Base-by-base conservation (phyloP, 2,329 filamentous ascomycete genomes). In the Zelopaecilomyces penicillatus region DNA sequence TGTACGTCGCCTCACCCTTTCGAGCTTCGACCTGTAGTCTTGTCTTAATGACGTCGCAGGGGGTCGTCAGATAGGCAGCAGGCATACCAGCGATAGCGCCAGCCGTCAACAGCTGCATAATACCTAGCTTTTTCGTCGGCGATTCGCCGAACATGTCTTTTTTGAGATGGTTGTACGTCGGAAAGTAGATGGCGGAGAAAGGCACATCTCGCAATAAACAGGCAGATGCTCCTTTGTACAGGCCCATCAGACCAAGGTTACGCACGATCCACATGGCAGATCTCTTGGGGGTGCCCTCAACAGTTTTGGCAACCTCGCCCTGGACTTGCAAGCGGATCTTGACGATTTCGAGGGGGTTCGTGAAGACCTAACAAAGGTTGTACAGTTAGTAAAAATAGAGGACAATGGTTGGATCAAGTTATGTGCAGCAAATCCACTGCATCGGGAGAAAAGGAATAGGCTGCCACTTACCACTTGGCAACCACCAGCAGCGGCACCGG, bases 141-240 rank as follows among this genome's bases (percentile, higher is more conserved):
- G 85, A 82, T 70, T 98, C 93, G 66, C 93, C 91, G 57, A 97
- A 98, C 62, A 91, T 73, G 67, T 96, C 91, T 60, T 78, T 82
- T 76, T 98, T 98, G 57, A 98, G 69, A 63, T 98, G 93, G 63
- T 80, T 86, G 73, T 98, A 98, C 26, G 89, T 85, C 2, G 93
- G 91, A 80, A 98, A 98, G 74, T 98, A 98, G 62, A 98, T 98
- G 57, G 88, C 89, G 19, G 91, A 97, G 73, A 98, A 98, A 37
- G 93, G 93, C 35, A 97, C 88, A 65, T 98, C 93, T 55, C 93
- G 90, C 52, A 97, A 78, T 57, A 98, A 74, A 69, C 93, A 98
- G 19, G 93, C 93, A 37, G 83, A 88, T 19, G 91, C 93, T 50
- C 93, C 93, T 76, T 96, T 97, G 78, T 98, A 98, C 55, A 98